A percentile compares a stretch with the other conserved stretches of the same genome.
Evolutionary conservation across 2,329 filamentous ascomycete species (phyloP).

Genomic region (Aspergillus pseudotamarii): DNA sequence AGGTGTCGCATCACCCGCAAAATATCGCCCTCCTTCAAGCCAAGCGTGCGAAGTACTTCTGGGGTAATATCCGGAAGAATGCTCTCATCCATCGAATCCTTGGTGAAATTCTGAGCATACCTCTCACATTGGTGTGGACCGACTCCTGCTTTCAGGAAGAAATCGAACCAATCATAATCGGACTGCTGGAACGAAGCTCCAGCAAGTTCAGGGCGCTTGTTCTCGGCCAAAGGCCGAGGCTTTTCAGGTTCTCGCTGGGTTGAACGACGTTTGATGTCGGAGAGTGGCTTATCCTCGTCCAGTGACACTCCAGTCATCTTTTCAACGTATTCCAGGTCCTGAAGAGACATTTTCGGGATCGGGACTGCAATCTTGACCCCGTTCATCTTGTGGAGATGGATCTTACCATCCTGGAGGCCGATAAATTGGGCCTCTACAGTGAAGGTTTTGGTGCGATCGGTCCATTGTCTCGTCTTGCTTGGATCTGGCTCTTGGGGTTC

Average conservation of each 20-base stretch:
- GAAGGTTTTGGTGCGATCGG: conserved; percentile 91
- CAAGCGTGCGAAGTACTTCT: conserved; percentile 78
- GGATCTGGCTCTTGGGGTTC: conserved; percentile 72
- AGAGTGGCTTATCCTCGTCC: conserved; percentile 88
- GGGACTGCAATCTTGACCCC: conserved; percentile 98
- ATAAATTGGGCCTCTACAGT: conserved; percentile 97
- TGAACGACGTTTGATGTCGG: conserved; percentile 67
- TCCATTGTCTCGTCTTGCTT: conserved; percentile 86
- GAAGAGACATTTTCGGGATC: conserved; percentile 90
- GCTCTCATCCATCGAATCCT: conserved; percentile 95
- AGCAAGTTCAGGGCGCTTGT: conserved; percentile 39
- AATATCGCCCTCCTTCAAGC: conserved; percentile 95
- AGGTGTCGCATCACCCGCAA: conserved; percentile 90
- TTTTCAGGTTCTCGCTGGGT: conserved; percentile 27
- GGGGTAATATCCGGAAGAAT: conserved; percentile 87
- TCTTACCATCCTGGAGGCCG: conserved; percentile 90
- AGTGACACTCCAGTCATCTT: conserved; percentile 81
- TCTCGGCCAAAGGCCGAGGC: conserved; percentile 33
- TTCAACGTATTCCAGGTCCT: conserved; percentile 95
- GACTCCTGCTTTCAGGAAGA: conserved; percentile 91
- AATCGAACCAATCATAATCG: conserved; percentile 98
- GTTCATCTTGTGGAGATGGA: conserved; percentile 96
- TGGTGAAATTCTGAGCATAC: conserved; percentile 84
- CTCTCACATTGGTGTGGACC: conserved; percentile 91
- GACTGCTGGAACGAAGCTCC: conserved; percentile 43